phyloP scores from a whole-genome alignment of 2,329 filamentous ascomycete genomes.

The Gaeumannomyces sp. region DNA sequence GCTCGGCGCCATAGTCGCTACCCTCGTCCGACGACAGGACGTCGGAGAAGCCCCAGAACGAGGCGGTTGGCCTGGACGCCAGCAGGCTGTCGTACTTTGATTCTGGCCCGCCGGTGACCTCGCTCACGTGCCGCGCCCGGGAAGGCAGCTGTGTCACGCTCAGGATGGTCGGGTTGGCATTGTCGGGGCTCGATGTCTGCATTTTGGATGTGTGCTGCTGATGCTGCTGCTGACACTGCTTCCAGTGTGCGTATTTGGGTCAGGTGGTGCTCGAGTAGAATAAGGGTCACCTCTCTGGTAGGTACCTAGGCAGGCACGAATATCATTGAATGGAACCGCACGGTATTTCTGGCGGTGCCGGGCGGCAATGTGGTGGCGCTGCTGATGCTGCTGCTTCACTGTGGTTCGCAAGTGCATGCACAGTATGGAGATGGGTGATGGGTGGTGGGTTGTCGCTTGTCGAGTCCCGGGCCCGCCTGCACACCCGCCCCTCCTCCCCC shows the following conservation, averaged over 20 bases:
- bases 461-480: background rate
- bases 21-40: slow-evolving; percentile 15
- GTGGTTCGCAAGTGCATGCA: background rate
- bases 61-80: slow-evolving; percentile 36
- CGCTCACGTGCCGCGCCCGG: slow-evolving; percentile 46
- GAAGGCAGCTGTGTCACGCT: slow-evolving; percentile 84
- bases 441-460: background rate
- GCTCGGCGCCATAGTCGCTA: slow-evolving; percentile 51
- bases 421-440: no score
- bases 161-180: slow-evolving; percentile 90
- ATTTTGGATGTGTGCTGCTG: slow-evolving; percentile 21
- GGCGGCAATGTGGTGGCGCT: no score
- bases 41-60: slow-evolving; percentile 21
- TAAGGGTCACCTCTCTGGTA: no score
- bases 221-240: slow-evolving; percentile 8
- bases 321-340: no score
- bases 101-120: slow-evolving; percentile 39
- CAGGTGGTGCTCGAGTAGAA: background rate
- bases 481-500: no score
- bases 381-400: no score
- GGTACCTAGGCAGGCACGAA: no score
- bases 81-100: slow-evolving; percentile 41
- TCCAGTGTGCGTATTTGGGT: background rate
- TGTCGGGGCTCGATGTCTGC: slow-evolving; percentile 46
- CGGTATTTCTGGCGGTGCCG: no score